Evolutionary conservation across 2,329 filamentous ascomycete species (phyloP).

Genomic region (Aureobasidium mangrovei): DNA sequence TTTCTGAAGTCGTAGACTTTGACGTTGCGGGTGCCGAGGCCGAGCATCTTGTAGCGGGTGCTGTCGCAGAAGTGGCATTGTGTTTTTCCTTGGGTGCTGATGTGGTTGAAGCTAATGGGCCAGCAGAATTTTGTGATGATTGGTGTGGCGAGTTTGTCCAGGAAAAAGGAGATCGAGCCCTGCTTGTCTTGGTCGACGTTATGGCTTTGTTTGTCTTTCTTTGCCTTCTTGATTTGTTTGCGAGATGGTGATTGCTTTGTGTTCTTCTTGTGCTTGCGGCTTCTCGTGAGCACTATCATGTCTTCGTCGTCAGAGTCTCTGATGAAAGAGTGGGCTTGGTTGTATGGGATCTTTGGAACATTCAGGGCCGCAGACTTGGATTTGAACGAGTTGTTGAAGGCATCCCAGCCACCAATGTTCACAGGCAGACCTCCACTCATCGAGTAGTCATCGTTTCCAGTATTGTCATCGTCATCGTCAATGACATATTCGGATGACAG

Average conservation of each 20-base stretch:
- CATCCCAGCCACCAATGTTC: neutral
- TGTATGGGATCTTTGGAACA: neutral
- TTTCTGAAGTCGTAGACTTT: conserved; percentile 37
- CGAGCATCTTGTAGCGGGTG: conserved; percentile 82
- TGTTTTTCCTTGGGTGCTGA: conserved; percentile 15
- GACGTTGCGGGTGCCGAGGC: conserved; percentile 75
- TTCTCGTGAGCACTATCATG: neutral
- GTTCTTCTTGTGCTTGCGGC: neutral
- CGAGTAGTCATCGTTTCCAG: neutral
- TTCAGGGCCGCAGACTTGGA: neutral
- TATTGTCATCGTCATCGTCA: neutral
- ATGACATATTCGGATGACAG: neutral
- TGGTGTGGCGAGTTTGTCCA: neutral
- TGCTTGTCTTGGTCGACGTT: neutral
- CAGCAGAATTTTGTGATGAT: conserved; percentile 33
- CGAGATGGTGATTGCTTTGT: neutral
- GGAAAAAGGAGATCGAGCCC: neutral
- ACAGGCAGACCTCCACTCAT: neutral
- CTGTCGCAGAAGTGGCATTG: conserved; percentile 45
- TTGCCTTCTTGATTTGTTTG: too few relatives aligned
- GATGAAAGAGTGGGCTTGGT: neutral
- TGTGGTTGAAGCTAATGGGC: conserved; percentile 32
- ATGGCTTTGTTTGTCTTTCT: neutral
- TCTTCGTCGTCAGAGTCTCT: neutral
- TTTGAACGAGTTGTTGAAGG: neutral